Conservation (phyloP, 768 basidiomycete genomes). For the Rhodotorula graminis region DNA sequence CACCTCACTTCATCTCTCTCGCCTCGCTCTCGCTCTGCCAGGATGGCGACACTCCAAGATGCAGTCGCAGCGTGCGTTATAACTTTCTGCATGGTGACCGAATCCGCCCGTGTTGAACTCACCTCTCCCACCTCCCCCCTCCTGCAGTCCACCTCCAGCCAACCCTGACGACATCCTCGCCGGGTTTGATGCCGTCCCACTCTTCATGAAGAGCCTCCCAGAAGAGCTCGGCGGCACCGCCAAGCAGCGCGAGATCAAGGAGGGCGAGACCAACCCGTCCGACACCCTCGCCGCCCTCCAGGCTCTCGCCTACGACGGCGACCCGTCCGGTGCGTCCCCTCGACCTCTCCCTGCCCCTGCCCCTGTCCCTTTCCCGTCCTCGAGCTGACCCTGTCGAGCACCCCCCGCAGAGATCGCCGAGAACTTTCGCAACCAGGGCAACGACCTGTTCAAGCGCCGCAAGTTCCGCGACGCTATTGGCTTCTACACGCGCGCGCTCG, state of each 20-base stretch:
- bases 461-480: constrained; percentile 77
- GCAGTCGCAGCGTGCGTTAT: neutral
- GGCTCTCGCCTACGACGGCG: constrained; percentile 79
- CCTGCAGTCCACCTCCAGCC: neutral
- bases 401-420: constrained; percentile 66
- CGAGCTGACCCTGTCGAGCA: neutral
- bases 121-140: neutral
- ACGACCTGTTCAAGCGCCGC: constrained; percentile 85
- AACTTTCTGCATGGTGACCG: neutral
- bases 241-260: constrained; percentile 51
- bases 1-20: neutral
- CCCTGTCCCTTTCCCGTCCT: too few species aligned
- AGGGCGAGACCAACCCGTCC: constrained; percentile 52
- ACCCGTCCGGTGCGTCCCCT: constrained; percentile 75
- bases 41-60: neutral
- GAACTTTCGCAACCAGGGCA: constrained; percentile 93
- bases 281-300: constrained; percentile 73
- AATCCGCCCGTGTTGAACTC: neutral
- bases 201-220: constrained; percentile 90
- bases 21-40: neutral
- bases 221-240: constrained; percentile 21
- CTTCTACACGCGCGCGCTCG: constrained; percentile 86
- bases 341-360: neutral
- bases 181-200: constrained; percentile 63
- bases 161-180: constrained; percentile 42